A percentile compares a stretch with the other conserved stretches of the same genome.
Conservation (phyloP, 2,329 filamentous ascomycete genomes). For the Sodiomyces alkalinus region DNA sequence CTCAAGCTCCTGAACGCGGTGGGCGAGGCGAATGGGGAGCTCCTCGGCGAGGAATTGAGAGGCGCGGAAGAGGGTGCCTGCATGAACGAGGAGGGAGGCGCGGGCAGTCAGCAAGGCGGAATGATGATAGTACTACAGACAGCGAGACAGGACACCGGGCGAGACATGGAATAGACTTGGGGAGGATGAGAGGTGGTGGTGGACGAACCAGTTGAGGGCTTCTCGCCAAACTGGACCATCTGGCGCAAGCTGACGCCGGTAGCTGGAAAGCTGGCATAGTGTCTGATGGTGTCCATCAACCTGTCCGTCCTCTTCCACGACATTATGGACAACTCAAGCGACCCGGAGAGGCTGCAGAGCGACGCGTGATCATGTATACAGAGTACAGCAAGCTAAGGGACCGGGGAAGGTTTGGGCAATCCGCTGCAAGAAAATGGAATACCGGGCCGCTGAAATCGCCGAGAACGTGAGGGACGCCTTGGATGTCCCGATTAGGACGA, state of each 20-base stretch:
- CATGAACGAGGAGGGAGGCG: constrained; percentile 1
- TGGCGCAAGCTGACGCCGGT: constrained; percentile 92
- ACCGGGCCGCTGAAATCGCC: background rate
- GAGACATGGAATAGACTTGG: background rate
- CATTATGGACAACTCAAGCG: constrained; percentile 40
- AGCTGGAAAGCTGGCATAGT: constrained; percentile 93
- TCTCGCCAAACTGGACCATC: constrained; percentile 98
- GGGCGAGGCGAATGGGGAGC: constrained; percentile 87
- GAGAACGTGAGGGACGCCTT: background rate
- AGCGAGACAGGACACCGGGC: background rate
- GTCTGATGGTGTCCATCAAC: constrained; percentile 93
- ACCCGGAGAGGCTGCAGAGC: constrained; percentile 4
- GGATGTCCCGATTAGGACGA: background rate
- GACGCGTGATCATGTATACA: constrained; percentile 1
- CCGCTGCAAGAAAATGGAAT: background rate
- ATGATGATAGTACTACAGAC: background rate
- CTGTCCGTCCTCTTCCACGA: constrained; percentile 84
- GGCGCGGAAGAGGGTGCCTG: constrained; percentile 89
- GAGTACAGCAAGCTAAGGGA: constrained; percentile 5
- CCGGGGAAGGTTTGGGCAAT: background rate
- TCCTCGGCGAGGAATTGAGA: constrained; percentile 98
- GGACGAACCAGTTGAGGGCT: constrained; percentile 61
- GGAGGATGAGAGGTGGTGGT: background rate
- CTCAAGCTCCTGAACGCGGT: constrained; percentile 87
- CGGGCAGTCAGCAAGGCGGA: background rate